Conservation (phyloP, 495 filamentous ascomycete species). For the Cercophora scortea region DNA sequence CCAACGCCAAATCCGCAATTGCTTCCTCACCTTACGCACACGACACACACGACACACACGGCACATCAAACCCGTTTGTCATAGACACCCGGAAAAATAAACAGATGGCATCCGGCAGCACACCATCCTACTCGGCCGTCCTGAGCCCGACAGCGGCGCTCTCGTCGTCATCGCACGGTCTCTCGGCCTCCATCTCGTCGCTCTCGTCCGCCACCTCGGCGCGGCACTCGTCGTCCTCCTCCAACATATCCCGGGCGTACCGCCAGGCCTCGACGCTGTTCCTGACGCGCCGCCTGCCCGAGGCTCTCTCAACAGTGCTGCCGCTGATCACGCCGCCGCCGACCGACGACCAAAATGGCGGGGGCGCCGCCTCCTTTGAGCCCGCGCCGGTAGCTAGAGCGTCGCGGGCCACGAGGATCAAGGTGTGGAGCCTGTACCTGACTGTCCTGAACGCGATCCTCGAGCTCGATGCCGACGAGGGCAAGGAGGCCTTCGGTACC, state of each 20-base stretch:
- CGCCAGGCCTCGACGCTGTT: slow-evolving; percentile 86
- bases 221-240: slow-evolving; percentile 44
- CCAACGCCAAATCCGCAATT: neutral
- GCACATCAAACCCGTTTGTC: too few species aligned
- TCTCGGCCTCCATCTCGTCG: slow-evolving; percentile 41
- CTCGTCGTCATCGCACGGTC: slow-evolving; percentile 16
- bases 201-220: slow-evolving; percentile 40
- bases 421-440: slow-evolving; percentile 94
- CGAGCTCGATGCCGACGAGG: slow-evolving; percentile 83
- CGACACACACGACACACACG: too few species aligned
- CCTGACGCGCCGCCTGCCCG: slow-evolving; percentile 81
- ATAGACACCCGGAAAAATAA: neutral
- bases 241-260: slow-evolving; percentile 74
- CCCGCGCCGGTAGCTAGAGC: slow-evolving; percentile 65
- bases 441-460: slow-evolving; percentile 85
- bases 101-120: slow-evolving; percentile 30
- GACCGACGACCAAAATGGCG: slow-evolving; percentile 24
- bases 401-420: slow-evolving; percentile 72
- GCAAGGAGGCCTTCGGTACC: slow-evolving; percentile 75
- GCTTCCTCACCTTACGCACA: neutral
- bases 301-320: slow-evolving; percentile 74
- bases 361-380: slow-evolving; percentile 24
- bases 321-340: slow-evolving; percentile 58
- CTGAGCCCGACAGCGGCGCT: slow-evolving; percentile 15
- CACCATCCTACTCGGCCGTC: slow-evolving; percentile 28